Conservation (phyloP, 192 early-diverging fungal species). For the Coemansia sp. region DNA sequence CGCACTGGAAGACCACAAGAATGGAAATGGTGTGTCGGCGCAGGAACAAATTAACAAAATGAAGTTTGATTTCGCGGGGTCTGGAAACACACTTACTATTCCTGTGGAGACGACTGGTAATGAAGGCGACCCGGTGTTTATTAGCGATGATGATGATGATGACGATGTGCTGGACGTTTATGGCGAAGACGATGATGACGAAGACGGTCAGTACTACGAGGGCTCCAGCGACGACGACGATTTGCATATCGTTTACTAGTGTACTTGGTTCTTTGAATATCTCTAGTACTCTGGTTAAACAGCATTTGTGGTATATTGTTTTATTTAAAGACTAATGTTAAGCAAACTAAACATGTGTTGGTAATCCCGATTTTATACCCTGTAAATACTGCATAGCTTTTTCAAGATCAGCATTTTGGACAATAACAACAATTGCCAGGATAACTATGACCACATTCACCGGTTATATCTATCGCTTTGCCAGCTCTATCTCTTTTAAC, state of each 20-base stretch:
- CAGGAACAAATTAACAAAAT: slow-evolving; percentile 25
- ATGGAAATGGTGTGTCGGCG: slow-evolving; percentile 1
- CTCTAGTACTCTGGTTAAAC: neutral
- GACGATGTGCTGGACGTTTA: neutral
- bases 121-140: neutral
- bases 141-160: slow-evolving; percentile 14
- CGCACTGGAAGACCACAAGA: neutral
- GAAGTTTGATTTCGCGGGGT: slow-evolving; percentile 28
- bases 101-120: neutral
- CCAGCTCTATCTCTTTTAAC: no score
- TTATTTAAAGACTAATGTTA: neutral
- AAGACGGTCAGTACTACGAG: no score
- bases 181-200: slow-evolving; percentile 2
- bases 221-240: no score
- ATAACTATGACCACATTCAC: neutral
- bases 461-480: no score
- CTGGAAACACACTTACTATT: neutral
- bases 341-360: neutral
- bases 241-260: no score
- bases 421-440: neutral
- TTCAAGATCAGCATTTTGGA: neutral
- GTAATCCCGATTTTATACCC: neutral
- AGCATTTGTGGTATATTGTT: neutral
- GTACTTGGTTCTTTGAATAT: no score
- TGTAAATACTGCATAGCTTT: neutral